phyloP scores from a whole-genome alignment of 73 alveolate species.

The Stentor coeruleus region DNA sequence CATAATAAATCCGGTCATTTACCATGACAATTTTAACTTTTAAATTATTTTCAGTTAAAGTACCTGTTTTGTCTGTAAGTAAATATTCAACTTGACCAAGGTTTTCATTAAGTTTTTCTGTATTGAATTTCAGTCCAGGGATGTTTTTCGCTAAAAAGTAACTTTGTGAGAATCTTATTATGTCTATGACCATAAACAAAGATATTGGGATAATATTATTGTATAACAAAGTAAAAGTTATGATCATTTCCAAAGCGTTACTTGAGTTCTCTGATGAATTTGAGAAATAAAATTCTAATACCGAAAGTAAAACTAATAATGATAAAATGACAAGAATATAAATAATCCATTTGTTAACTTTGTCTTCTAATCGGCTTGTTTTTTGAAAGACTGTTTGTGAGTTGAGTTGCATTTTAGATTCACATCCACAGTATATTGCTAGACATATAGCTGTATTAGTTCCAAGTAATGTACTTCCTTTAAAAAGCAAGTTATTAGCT shows the following conservation, averaged over 20 bases:
- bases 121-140: background rate
- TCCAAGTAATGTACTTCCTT: background rate
- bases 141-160: background rate
- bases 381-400: background rate
- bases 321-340: background rate
- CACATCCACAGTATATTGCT: background rate
- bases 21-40: conserved; percentile 35
- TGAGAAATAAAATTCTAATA: background rate
- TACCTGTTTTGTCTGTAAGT: conserved; percentile 41
- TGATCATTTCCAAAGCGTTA: conserved; percentile 19
- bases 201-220: conserved; percentile 51
- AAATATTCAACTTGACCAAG: conserved; percentile 34
- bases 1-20: background rate
- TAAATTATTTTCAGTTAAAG: conserved; percentile 34
- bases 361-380: conserved; percentile 5
- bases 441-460: background rate
- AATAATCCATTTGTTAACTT: conserved; percentile 3
- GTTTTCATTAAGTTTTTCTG: conserved; percentile 44
- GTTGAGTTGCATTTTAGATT: background rate
- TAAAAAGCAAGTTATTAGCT: background rate
- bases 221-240: conserved; percentile 51
- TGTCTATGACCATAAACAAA: conserved; percentile 40
- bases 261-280: background rate
- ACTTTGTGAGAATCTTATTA: conserved; percentile 39
- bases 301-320: background rate